Evolutionary conservation across 352 stramenopile genomes (phyloP).

Genomic region (Globisporangium heterothallicum): DNA sequence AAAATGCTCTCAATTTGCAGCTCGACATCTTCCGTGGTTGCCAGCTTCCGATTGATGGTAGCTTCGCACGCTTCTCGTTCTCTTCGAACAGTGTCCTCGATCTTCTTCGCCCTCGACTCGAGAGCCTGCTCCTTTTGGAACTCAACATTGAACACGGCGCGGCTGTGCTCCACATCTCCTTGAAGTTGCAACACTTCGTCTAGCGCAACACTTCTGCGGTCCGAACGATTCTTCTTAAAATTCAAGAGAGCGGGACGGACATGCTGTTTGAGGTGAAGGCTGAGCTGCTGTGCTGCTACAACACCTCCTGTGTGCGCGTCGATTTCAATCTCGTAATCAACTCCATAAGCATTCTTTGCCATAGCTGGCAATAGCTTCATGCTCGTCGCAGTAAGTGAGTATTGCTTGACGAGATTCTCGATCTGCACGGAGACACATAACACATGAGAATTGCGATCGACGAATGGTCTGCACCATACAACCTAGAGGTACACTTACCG

Average conservation of each 20-base stretch:
- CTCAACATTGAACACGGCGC: slow-evolving; percentile 48
- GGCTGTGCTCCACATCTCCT: slow-evolving; percentile 43
- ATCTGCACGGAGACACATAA: slow-evolving; percentile 24
- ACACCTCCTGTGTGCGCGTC: slow-evolving; percentile 60
- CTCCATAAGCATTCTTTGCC: slow-evolving; percentile 73
- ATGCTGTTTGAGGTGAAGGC: slow-evolving; percentile 57
- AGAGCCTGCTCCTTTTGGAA: slow-evolving; percentile 43
- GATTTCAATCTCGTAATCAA: slow-evolving; percentile 73
- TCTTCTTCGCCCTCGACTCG: slow-evolving; percentile 41
- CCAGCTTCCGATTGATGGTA: slow-evolving; percentile 37
- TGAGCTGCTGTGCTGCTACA: slow-evolving; percentile 44
- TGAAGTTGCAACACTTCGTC: slow-evolving; percentile 54
- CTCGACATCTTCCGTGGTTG: slow-evolving; percentile 63
- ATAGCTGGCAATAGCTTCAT: slow-evolving; percentile 86
- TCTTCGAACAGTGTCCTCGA: slow-evolving; percentile 44
- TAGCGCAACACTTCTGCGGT: slow-evolving; percentile 46
- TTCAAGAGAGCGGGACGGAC: slow-evolving; percentile 44
- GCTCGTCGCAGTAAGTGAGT: slow-evolving; percentile 66
- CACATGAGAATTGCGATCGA: neutral
- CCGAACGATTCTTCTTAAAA: slow-evolving; percentile 61
- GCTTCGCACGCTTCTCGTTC: slow-evolving; percentile 45
- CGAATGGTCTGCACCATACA: neutral
- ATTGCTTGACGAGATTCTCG: slow-evolving; percentile 63
- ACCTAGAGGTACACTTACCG: slow-evolving; percentile 27
- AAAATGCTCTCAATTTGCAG: slow-evolving; percentile 61